Evolutionary conservation across 1,139 yeast species (phyloP).

Genomic region (Yarrowia galli): DNA sequence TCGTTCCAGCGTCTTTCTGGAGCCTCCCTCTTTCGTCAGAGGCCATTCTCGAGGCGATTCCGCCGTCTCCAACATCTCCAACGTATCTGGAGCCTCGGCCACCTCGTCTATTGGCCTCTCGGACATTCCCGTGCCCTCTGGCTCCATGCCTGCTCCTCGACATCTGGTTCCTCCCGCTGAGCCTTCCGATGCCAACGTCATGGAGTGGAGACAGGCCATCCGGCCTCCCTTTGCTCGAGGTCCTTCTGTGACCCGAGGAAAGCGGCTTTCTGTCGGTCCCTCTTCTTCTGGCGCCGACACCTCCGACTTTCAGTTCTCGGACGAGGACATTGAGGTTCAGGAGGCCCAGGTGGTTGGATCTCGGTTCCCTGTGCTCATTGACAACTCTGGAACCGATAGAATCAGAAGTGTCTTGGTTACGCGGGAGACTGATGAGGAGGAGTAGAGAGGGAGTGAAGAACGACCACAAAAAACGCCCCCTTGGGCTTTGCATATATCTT

Average conservation of each 20-base stretch:
- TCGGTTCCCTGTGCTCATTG: constrained; percentile 16
- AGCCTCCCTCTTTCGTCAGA: constrained; percentile 9
- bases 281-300: constrained; percentile 43
- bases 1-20: constrained; percentile 40
- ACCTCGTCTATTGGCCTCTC: constrained; percentile 24
- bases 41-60: constrained; percentile 13
- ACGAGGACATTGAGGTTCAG: constrained; percentile 29
- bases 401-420: constrained; percentile 29
- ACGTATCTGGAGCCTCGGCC: neutral
- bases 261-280: constrained; percentile 10
- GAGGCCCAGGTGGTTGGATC: constrained; percentile 30
- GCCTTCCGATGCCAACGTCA: constrained; percentile 7
- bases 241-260: constrained; percentile 30
- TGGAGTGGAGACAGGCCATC: constrained; percentile 36
- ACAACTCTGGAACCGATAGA: constrained; percentile 24
- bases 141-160: constrained; percentile 25
- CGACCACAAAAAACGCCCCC: neutral
- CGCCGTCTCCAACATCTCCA: constrained; percentile 16
- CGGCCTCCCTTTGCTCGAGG: constrained; percentile 35
- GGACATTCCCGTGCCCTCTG: constrained; percentile 25
- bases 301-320: constrained; percentile 24
- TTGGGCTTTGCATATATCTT: constrained; percentile 10
- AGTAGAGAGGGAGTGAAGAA: neutral
- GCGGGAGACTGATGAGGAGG: constrained; percentile 1
- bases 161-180: constrained; percentile 35